Evolutionary conservation across 2,329 filamentous ascomycete genomes (phyloP).

Genomic region (Monosporascus sp.): DNA sequence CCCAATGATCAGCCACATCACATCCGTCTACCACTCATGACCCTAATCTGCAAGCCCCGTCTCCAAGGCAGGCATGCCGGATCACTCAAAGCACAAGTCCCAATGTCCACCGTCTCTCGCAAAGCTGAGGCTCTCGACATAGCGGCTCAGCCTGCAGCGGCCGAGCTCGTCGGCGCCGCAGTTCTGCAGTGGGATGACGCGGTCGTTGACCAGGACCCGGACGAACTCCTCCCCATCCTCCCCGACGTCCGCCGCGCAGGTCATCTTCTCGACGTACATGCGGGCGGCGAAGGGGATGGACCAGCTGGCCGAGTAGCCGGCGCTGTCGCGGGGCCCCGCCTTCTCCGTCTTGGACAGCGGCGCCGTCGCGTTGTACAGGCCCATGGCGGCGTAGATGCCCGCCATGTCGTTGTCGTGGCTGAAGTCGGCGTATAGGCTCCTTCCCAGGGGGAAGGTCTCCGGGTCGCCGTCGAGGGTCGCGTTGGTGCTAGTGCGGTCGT

Average conservation of each 20-base stretch:
- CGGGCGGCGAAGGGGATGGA: conserved; percentile 76
- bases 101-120: conserved; percentile 67
- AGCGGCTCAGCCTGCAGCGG: conserved; percentile 62
- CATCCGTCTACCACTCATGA: too few species aligned
- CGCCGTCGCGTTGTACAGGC: conserved; percentile 64
- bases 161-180: conserved; percentile 68
- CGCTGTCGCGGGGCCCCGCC: conserved; percentile 44
- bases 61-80: neutral
- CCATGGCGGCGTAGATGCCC: conserved; percentile 68
- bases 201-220: conserved; percentile 76
- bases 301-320: conserved; percentile 72
- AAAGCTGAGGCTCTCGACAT: conserved; percentile 72
- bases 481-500: conserved; percentile 72
- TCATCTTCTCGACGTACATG: conserved; percentile 84
- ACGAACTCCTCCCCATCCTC: conserved; percentile 60
- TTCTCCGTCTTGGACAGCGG: conserved; percentile 47
- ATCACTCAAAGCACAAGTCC: conserved; percentile 53
- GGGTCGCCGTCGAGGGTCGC: conserved; percentile 63
- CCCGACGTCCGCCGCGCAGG: conserved; percentile 54
- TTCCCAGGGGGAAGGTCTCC: conserved; percentile 66
- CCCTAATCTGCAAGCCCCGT: neutral
- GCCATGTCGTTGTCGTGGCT: conserved; percentile 88
- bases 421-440: conserved; percentile 77
- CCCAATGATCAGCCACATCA: too few species aligned
- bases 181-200: conserved; percentile 65